These are phyloP conservation scores for Thielaviopsis cerberus DNA, from an alignment of 2,329 filamentous ascomycete genomes.

Conservation along the genomic window DNA sequence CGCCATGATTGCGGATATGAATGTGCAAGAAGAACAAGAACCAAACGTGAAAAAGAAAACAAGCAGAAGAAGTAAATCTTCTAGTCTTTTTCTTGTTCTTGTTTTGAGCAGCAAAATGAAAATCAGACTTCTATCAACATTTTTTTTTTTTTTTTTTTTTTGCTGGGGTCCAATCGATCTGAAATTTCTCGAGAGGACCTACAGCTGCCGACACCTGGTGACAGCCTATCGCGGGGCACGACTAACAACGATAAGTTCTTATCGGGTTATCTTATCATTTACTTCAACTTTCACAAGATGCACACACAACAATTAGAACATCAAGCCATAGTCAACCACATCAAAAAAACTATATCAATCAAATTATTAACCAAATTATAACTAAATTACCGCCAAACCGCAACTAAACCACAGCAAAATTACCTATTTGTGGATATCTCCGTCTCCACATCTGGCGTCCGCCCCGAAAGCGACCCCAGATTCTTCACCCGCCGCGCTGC, in stretches of 20 bases:
- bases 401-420: background rate
- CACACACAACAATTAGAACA: too few species aligned
- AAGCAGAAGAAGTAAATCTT: background rate
- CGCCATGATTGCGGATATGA: slow-evolving; percentile 22
- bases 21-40: background rate
- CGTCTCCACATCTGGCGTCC: slow-evolving; percentile 78
- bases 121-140: slow-evolving; percentile 1
- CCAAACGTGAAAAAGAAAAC: background rate
- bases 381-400: background rate
- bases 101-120: background rate
- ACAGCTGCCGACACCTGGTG: background rate
- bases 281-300: background rate
- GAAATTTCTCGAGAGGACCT: slow-evolving; percentile 10
- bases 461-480: slow-evolving; percentile 57
- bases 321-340: too few species aligned
- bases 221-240: background rate
- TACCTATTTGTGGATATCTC: slow-evolving; percentile 22
- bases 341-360: too few species aligned
- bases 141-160: slow-evolving; percentile 6
- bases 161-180: slow-evolving; percentile 2
- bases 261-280: slow-evolving; percentile 11
- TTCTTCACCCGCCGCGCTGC: slow-evolving; percentile 58
- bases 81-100: background rate
- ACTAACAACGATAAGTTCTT: slow-evolving; percentile 3
- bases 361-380: background rate